Conservation (phyloP, 1,139 yeast species). For the Wickerhamiella pararugosa region DNA sequence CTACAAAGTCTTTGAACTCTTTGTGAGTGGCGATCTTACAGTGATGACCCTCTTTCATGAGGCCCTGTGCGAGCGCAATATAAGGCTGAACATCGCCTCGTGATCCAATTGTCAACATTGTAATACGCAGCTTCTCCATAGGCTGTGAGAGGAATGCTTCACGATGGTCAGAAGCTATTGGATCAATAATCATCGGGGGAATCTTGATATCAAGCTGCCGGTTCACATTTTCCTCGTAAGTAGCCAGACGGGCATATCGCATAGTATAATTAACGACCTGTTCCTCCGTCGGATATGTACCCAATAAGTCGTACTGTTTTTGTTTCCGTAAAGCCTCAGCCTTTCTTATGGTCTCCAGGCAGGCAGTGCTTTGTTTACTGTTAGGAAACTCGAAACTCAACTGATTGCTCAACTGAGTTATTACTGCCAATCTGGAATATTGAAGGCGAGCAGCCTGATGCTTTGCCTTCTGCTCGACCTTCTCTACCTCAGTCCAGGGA, state of each 20-base stretch:
- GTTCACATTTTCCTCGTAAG: constrained; percentile 21
- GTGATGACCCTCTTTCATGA: constrained; percentile 62
- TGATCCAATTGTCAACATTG: constrained; percentile 78
- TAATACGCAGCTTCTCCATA: constrained; percentile 36
- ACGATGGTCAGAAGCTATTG: constrained; percentile 9
- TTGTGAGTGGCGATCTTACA: constrained; percentile 76
- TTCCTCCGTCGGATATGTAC: constrained; percentile 2
- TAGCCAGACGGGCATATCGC: constrained; percentile 20
- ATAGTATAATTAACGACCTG: constrained; percentile 12
- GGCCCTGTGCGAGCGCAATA: constrained; percentile 72
- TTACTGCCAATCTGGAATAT: constrained; percentile 53
- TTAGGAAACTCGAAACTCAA: constrained; percentile 60
- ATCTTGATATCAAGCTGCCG: constrained; percentile 13
- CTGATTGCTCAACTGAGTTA: constrained; percentile 62
- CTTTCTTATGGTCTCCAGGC: background rate
- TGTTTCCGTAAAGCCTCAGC: constrained; percentile 5
- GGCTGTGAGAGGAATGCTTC: constrained; percentile 16
- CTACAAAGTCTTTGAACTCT: constrained; percentile 69
- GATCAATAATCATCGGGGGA: constrained; percentile 21
- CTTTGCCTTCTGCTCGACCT: constrained; percentile 17
- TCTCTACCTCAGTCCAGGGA: constrained; percentile 59
- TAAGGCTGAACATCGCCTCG: constrained; percentile 96
- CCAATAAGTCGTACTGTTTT: constrained; percentile 9
- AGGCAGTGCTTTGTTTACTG: constrained; percentile 56
- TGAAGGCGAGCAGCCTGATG: constrained; percentile 53